Percentiles rank a stretch among this genome's conserved stretches.
Conservation (phyloP, 768 basidiomycete genomes). For the Termitomyces sp. region DNA sequence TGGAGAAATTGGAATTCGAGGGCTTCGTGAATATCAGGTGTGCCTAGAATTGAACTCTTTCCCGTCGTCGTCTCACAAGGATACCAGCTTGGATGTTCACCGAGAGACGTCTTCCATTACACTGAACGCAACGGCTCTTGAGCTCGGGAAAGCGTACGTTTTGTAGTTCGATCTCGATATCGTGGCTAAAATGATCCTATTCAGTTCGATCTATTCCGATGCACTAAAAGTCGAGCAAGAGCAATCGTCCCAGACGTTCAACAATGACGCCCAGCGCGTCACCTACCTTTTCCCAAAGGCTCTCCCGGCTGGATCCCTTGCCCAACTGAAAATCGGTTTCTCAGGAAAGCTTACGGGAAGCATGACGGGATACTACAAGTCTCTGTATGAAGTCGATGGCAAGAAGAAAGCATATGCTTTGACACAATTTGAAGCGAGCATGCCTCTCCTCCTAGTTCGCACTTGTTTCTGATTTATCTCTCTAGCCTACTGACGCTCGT, state of each 20-base stretch:
- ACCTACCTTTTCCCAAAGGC: conserved; percentile 55
- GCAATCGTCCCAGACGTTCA: conserved; percentile 47
- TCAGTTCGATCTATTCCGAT: conserved; percentile 51
- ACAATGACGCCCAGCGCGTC: conserved; percentile 64
- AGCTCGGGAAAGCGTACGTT: conserved; percentile 52
- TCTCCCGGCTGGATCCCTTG: conserved; percentile 69
- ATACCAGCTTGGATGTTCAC: conserved; percentile 59
- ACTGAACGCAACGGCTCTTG: conserved; percentile 64
- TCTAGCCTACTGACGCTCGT: conserved; percentile 81
- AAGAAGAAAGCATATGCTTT: conserved; percentile 69
- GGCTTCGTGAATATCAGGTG: conserved; percentile 76
- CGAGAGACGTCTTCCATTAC: conserved; percentile 59
- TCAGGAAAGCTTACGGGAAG: conserved; percentile 61
- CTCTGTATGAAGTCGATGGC: conserved; percentile 60
- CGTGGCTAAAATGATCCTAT: background rate
- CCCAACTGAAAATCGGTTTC: conserved; percentile 69
- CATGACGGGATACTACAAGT: conserved; percentile 86
- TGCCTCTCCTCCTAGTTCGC: background rate
- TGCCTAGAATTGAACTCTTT: conserved; percentile 21
- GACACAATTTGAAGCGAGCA: conserved; percentile 82
- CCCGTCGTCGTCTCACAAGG: background rate
- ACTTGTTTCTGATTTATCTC: conserved; percentile 5
- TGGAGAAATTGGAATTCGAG: conserved; percentile 70
- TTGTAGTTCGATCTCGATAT: background rate
- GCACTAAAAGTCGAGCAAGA: conserved; percentile 47